Evolutionary conservation across 2,329 filamentous ascomycete species (phyloP).

Genomic region (Intubia oerlemansii): DNA sequence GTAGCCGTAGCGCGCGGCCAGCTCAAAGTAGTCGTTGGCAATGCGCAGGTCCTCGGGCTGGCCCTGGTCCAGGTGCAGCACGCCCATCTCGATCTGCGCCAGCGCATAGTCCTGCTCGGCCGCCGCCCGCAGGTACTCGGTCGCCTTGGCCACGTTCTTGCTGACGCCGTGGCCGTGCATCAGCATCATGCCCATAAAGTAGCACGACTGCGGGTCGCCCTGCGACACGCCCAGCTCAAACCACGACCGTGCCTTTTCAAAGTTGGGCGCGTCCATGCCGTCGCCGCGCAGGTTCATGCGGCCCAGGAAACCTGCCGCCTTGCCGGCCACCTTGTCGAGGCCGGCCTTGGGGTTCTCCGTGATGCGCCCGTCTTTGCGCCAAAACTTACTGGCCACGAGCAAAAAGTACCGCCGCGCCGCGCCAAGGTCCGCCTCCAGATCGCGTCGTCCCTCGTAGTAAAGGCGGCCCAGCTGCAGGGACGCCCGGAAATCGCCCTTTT

Average conservation of each 20-base stretch:
- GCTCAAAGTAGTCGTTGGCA: constrained; percentile 71
- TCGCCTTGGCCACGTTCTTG: constrained; percentile 47
- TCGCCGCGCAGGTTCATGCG: constrained; percentile 82
- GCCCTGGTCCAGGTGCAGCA: constrained; percentile 72
- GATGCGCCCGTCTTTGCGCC: constrained; percentile 56
- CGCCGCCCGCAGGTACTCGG: constrained; percentile 54
- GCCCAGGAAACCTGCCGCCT: constrained; percentile 71
- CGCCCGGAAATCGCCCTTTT: constrained; percentile 74
- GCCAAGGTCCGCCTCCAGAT: constrained; percentile 49
- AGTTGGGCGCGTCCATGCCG: constrained; percentile 55
- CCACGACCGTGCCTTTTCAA: constrained; percentile 56
- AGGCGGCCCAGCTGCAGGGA: constrained; percentile 71
- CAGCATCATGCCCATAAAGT: constrained; percentile 66
- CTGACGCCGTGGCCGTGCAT: constrained; percentile 47
- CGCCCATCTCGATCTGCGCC: constrained; percentile 64
- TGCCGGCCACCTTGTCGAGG: constrained; percentile 59
- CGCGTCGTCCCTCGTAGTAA: constrained; percentile 70
- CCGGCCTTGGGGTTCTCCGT: constrained; percentile 46
- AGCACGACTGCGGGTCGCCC: constrained; percentile 66
- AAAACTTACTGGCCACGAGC: constrained; percentile 59
- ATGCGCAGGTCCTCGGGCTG: constrained; percentile 44
- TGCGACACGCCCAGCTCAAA: constrained; percentile 58
- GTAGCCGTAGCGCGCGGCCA: constrained; percentile 61
- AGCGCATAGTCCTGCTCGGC: constrained; percentile 65
- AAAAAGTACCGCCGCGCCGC: constrained; percentile 65